phyloP scores from a whole-genome alignment of 768 basidiomycete genomes.

The Suillus luteus region DNA sequence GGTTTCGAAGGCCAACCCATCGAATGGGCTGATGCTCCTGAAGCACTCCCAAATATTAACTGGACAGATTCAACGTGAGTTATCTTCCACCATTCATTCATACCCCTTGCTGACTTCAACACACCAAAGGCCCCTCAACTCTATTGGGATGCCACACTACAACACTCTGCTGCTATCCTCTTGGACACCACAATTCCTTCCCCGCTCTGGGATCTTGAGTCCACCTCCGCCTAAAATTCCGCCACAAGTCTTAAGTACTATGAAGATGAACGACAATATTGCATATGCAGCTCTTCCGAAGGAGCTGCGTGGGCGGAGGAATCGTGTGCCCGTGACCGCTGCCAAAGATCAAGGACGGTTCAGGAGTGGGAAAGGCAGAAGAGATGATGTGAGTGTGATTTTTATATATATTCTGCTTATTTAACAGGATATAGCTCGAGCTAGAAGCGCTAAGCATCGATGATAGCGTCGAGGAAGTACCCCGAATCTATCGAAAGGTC shows the following conservation, averaged over 20 bases:
- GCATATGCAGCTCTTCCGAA: constrained; percentile 88
- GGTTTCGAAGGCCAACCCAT: constrained; percentile 86
- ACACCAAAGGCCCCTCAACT: constrained; percentile 72
- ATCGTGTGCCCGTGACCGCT: constrained; percentile 57
- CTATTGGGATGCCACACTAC: constrained; percentile 88
- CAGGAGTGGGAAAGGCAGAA: constrained; percentile 72
- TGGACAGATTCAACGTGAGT: constrained; percentile 84
- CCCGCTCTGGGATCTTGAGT: constrained; percentile 45
- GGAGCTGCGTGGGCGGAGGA: constrained; percentile 82
- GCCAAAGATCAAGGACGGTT: constrained; percentile 73
- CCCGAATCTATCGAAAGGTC: constrained; percentile 83
- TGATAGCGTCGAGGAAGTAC: constrained; percentile 60
- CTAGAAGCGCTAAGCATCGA: constrained; percentile 56
- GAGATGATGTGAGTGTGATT: constrained; percentile 44
- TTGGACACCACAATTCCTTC: constrained; percentile 56
- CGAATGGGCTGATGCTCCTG: constrained; percentile 81
- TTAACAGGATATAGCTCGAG: constrained; percentile 42
- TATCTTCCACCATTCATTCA: background rate
- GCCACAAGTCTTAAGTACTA: constrained; percentile 67
- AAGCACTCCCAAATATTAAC: constrained; percentile 66
- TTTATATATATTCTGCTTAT: constrained; percentile 6
- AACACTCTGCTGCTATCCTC: constrained; percentile 71
- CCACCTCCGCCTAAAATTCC: constrained; percentile 82
- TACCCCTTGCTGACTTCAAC: background rate
- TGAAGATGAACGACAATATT: constrained; percentile 87